phyloP scores from a whole-genome alignment of 1,284 basidiomycete genomes.

The Ustilago curta region DNA sequence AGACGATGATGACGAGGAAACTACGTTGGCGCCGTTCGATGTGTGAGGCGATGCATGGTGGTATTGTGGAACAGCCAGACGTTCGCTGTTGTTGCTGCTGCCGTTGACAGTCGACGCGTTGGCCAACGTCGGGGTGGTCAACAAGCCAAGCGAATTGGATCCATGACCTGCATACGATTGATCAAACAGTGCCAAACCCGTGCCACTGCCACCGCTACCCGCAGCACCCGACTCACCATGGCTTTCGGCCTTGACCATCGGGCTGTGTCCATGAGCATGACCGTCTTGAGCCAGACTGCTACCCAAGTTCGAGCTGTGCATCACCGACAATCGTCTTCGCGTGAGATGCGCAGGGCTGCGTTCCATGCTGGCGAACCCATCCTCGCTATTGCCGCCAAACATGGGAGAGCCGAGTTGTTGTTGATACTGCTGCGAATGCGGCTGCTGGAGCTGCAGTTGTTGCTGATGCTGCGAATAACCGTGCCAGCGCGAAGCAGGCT shows the following conservation, averaged over 20 bases:
- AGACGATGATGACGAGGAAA: not conserved
- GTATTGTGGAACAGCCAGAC: not conserved
- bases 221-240: slow-evolving; percentile 6
- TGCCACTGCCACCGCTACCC: not conserved
- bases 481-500: slow-evolving; percentile 23
- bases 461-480: slow-evolving; percentile 7
- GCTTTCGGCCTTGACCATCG: slow-evolving; percentile 7
- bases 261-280: not conserved
- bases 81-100: not conserved
- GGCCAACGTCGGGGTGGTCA: slow-evolving; percentile 4
- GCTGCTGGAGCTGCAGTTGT: slow-evolving; percentile 6
- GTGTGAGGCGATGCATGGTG: slow-evolving; percentile 8
- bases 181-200: slow-evolving; percentile 21
- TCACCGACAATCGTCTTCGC: slow-evolving; percentile 20
- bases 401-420: slow-evolving; percentile 21
- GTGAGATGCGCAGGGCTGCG: slow-evolving; percentile 19
- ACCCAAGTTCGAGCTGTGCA: no score
- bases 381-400: slow-evolving; percentile 3
- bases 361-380: not conserved
- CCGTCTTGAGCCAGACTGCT: not conserved
- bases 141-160: not conserved
- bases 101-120: not conserved
- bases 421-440: slow-evolving; percentile 1
- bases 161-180: slow-evolving; percentile 6
- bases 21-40: not conserved